Percentiles rank a stretch among this genome's conserved stretches.
These are phyloP conservation scores for Boletus vinaceobasis DNA, from an alignment of 768 basidiomycete genomes.

Conservation along the genomic window DNA sequence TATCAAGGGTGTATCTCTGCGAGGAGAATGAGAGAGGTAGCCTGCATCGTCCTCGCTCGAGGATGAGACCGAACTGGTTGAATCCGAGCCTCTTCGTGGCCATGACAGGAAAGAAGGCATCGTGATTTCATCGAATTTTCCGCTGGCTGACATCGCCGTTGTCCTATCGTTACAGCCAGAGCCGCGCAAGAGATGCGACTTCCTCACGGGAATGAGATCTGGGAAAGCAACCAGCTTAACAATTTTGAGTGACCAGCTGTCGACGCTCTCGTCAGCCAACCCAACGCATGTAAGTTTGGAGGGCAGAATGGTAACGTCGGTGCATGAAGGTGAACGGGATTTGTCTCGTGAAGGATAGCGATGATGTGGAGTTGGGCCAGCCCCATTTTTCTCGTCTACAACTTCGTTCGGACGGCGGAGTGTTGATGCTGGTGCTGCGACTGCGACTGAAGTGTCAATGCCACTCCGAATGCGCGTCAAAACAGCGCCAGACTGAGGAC, in stretches of 20 bases:
- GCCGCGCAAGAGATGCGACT: slow-evolving; percentile 4
- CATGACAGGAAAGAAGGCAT: slow-evolving; percentile 23
- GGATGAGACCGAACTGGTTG: slow-evolving; percentile 27
- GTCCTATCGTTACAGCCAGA: slow-evolving; percentile 1
- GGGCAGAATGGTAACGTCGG: slow-evolving; percentile 60
- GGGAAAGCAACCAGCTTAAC: slow-evolving; percentile 76
- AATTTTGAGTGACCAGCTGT: slow-evolving; percentile 74
- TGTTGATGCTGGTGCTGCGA: slow-evolving; percentile 6
- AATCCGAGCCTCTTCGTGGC: slow-evolving; percentile 20
- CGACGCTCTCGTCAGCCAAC: slow-evolving; percentile 61
- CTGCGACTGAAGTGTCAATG: slow-evolving; percentile 31
- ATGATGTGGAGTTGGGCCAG: slow-evolving; percentile 4
- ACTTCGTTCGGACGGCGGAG: slow-evolving; percentile 5
- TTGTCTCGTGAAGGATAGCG: slow-evolving; percentile 31
- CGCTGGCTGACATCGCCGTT: slow-evolving; percentile 3
- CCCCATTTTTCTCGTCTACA: slow-evolving; percentile 1
- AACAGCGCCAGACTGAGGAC: slow-evolving; percentile 39
- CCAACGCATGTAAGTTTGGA: slow-evolving; percentile 77
- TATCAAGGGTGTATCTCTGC: slow-evolving; percentile 34
- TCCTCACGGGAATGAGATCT: slow-evolving; percentile 52
- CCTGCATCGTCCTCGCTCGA: slow-evolving; percentile 44
- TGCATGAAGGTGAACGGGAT: slow-evolving; percentile 52
- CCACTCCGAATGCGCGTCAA: slow-evolving; percentile 47
- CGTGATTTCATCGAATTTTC: slow-evolving; percentile 10
- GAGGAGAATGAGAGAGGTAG: slow-evolving; percentile 60